Evolutionary conservation across 352 stramenopile species (phyloP), one percentile per base, ranked within the genome.

Genomic region (Pythium aphanidermatum): DNA sequence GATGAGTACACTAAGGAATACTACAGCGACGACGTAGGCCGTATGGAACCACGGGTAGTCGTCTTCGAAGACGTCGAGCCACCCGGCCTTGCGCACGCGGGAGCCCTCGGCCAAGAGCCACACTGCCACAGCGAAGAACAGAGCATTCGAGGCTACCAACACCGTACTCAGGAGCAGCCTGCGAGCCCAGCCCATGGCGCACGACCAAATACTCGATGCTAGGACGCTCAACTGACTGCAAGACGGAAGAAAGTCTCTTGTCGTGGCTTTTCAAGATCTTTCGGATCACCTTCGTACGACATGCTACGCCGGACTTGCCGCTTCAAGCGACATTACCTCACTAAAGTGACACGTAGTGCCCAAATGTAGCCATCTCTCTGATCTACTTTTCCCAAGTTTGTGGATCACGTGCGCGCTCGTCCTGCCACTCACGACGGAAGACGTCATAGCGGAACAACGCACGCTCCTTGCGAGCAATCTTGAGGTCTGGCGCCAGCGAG

Each of bases 401-500:
- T 37, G 66, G 54, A 32, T 79, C 62, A 8, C 74, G 65, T 32
- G 78, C 78, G 31, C 54, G 60, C 58, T 89, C 78, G 38, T 91
- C 78, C 51, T 82, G 58, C 78, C 73, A 91, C 39, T 76, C 60
- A 32, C 63, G 65, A 10, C 78, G 78, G 35, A 91, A 90, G 12
- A 75, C 74, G 48, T 93, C 81, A 50, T 82, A 91, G 34, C 75
- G 72, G 39, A 83, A 88, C 47, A 93, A 51, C 16, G 66, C 65
- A 17, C 51, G 63, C 56, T 90, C 81, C 12, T 63, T 66, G 4
- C 76, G 63, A 4, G 74, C 67, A 34, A 91, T 81, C 59, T 91
- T 91, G 40, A 76, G 55, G 39, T 87, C 75, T 3, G 65, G 17
- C 6, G 57, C 39, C 2, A 90, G 68, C 10, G 43, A 68, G 1